phyloP scores from a whole-genome alignment of 495 filamentous ascomycete species.

The Rhizodiscina lignyota region DNA sequence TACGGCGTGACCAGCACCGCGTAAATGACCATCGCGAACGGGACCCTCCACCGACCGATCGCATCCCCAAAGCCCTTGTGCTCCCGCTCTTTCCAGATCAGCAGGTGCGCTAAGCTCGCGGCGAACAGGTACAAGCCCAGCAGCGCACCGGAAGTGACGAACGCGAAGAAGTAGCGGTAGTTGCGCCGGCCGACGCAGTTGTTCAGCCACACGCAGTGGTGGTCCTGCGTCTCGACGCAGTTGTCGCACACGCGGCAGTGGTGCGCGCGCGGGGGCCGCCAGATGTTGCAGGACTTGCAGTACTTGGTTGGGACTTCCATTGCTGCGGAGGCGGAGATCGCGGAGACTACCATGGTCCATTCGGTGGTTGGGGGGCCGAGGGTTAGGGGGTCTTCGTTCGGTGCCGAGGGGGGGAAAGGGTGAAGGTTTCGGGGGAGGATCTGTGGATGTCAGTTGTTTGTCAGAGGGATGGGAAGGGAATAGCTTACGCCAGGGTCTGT shows the following conservation, averaged over 20 bases:
- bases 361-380: constrained; percentile 73
- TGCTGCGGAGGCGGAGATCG: constrained; percentile 51
- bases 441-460: constrained; percentile 19
- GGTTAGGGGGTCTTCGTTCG: constrained; percentile 58
- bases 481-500: constrained; percentile 78
- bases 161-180: constrained; percentile 94
- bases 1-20: constrained; percentile 59
- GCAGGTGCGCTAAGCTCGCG: constrained; percentile 61
- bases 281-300: constrained; percentile 91
- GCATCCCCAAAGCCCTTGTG: constrained; percentile 34
- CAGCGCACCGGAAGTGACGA: constrained; percentile 60
- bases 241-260: constrained; percentile 95
- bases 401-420: constrained; percentile 37
- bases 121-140: constrained; percentile 60
- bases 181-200: constrained; percentile 96
- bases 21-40: constrained; percentile 83
- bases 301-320: constrained; percentile 98
- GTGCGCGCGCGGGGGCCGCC: constrained; percentile 88
- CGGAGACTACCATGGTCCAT: constrained; percentile 77
- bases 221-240: constrained; percentile 93
- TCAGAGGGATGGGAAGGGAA: constrained; percentile 4
- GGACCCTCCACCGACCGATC: constrained; percentile 45
- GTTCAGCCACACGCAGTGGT: constrained; percentile 98
- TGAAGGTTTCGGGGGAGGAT: constrained; percentile 78
- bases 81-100: constrained; percentile 47